A percentile compares a stretch with the other conserved stretches of the same genome.
These are phyloP conservation scores for Russula compacta DNA, from an alignment of 768 basidiomycete species.

Conservation along the genomic window DNA sequence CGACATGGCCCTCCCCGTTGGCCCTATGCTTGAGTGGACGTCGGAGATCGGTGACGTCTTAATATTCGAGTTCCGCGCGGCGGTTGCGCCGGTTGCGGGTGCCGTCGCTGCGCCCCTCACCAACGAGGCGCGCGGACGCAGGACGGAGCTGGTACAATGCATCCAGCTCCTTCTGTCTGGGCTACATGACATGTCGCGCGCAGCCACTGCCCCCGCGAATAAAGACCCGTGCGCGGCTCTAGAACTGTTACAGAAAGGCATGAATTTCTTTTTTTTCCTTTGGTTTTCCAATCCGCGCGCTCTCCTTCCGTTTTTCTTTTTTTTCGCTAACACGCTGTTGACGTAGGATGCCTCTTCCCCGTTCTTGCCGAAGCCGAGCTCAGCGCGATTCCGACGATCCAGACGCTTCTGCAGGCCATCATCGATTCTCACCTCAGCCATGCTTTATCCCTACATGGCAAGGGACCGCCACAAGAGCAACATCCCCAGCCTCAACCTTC, in stretches of 20 bases:
- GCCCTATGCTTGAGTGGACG: conserved; percentile 54
- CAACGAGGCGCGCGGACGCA: conserved; percentile 1
- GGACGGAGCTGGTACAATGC: conserved; percentile 19
- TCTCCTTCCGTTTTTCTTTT: not conserved
- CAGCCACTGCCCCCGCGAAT: conserved; percentile 15
- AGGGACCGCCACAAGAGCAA: conserved; percentile 29
- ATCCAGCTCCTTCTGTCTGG: conserved; percentile 6
- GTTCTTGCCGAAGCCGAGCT: conserved; percentile 5
- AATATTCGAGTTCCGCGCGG: conserved; percentile 42
- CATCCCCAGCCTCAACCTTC: conserved; percentile 22
- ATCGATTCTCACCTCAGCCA: conserved; percentile 41
- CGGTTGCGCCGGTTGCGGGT: not conserved
- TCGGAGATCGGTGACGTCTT: conserved; percentile 48
- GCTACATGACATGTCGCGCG: conserved; percentile 32
- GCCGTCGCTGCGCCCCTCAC: not conserved
- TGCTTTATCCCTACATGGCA: conserved; percentile 34
- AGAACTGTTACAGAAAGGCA: conserved; percentile 11
- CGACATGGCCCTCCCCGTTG: conserved; percentile 41
- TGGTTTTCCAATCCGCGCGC: not conserved
- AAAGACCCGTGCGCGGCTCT: not conserved
- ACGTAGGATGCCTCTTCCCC: conserved; percentile 5
- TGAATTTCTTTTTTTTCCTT: not conserved
- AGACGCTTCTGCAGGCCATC: conserved; percentile 27
- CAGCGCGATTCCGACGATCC: conserved; percentile 6
- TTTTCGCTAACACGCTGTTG: not conserved